Base-by-base conservation (phyloP, 1,284 basidiomycete species). In the Sporisorium reilianum region DNA sequence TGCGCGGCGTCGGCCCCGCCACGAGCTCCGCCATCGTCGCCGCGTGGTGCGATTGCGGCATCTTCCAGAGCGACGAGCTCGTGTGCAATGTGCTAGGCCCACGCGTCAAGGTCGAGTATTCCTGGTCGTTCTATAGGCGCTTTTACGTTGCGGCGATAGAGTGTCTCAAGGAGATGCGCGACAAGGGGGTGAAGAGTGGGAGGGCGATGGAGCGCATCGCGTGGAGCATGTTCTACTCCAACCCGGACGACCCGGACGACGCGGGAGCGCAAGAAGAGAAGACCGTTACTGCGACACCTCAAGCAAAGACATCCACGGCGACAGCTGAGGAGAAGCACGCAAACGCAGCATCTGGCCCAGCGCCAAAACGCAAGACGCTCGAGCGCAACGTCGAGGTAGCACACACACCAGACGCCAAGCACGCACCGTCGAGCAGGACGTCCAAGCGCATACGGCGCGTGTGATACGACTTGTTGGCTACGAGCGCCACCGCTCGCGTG, bases 1-100 rank as follows among this genome's bases (percentile, higher is more conserved):
- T 77, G 0, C 36, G 38, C 18, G 75, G 75, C 11, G 57, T 77
- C 0, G 75, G 75, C 0, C 70, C 75, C 6, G 75, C 70, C 5
- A 77, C 75, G 0, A 32, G 42, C 2, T 62, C 56, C 1, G 75
- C 75, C 0, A 63, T 77, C 22, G 48, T 67, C 7, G 63, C 75
- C 0, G 20, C 38, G 12, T 64, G 62, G 62, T 11, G 16, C 7
- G 38, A 45, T 0, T 20, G 20, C n/a, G 65, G 34, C 9, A 22
- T 66, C 0, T 74, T 74, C 28, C 65, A 65, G 20, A 34, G 28
- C 20, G 71, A 74, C 50, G 62, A 74, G 38, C 40, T 69, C 0
- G 71, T 23, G 16, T 10, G 25, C 22, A 38, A 23, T 8, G 4
- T 63, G 7, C 20, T 44, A 5, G 55, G 49, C 2, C 14, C 8